These are phyloP conservation scores for Galeopsis tetrahit DNA, from an alignment of 257 asterid species.

Conservation along the genomic window DNA sequence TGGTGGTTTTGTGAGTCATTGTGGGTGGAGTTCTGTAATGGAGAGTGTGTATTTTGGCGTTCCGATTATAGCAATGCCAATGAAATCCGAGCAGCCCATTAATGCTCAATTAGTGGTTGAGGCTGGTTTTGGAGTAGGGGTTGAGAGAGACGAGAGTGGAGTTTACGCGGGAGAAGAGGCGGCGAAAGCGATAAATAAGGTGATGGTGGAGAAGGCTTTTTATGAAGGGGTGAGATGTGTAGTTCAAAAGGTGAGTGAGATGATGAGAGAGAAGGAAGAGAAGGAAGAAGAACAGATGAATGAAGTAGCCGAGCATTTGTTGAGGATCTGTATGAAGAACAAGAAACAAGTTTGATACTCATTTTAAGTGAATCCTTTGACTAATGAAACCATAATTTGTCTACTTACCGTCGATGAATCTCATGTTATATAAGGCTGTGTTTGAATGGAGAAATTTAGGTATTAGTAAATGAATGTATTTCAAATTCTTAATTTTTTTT, in stretches of 20 bases:
- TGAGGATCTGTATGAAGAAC: constrained; percentile 36
- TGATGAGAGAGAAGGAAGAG: constrained; percentile 30
- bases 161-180: no score
- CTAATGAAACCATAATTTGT: no score
- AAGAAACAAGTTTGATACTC: neutral
- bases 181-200: no score
- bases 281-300: constrained; percentile 25
- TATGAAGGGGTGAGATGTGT: constrained; percentile 31
- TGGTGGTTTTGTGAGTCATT: no score
- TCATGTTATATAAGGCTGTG: no score
- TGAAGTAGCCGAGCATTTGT: constrained; percentile 32
- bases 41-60: constrained; percentile 46
- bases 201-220: constrained; percentile 31
- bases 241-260: constrained; percentile 33
- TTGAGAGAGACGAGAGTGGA: constrained; percentile 31
- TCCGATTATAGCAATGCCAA: constrained; percentile 46
- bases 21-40: constrained; percentile 36
- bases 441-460: no score
- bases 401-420: no score
- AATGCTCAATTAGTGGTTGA: constrained; percentile 41
- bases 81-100: constrained; percentile 39
- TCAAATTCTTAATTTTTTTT: no score
- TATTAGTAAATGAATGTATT: no score
- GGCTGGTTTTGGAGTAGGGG: constrained; percentile 45
- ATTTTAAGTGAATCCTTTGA: no score